phyloP scores from a whole-genome alignment of 2,329 filamentous ascomycete species.

The Aspergillus felis region DNA sequence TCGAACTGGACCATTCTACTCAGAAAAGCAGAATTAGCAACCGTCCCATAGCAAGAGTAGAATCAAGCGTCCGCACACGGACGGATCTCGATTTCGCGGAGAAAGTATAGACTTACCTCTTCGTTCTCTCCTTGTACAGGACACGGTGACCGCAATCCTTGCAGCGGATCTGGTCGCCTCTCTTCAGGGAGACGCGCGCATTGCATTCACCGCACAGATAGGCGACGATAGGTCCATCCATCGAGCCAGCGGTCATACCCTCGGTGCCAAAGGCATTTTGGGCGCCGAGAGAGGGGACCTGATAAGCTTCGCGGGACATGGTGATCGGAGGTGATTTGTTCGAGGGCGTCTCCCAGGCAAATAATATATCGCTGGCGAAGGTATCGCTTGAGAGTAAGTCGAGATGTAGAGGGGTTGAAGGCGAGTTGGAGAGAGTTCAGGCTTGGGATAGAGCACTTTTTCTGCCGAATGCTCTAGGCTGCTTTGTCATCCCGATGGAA shows the following conservation, averaged over 20 bases:
- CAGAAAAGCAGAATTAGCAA: neutral
- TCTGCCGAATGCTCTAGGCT: neutral
- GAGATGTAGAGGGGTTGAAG: neutral
- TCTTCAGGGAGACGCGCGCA: conserved; percentile 68
- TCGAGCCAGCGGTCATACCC: conserved; percentile 40
- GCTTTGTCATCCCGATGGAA: neutral
- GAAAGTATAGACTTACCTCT: conserved; percentile 64
- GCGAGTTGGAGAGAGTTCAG: neutral
- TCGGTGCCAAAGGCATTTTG: conserved; percentile 41
- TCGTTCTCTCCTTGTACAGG: conserved; percentile 95
- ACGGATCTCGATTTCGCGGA: neutral
- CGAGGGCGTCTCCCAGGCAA: too few species aligned
- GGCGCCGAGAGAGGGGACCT: conserved; percentile 58
- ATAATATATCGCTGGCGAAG: neutral
- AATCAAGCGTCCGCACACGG: conserved; percentile 1
- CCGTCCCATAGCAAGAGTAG: neutral
- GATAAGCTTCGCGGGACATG: conserved; percentile 74
- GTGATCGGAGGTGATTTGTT: conserved; percentile 4
- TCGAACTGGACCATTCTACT: conserved; percentile 96
- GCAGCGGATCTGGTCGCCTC: conserved; percentile 78
- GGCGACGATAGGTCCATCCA: conserved; percentile 56
- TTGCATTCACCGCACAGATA: conserved; percentile 85
- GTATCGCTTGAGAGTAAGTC: neutral
- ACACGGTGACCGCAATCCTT: conserved; percentile 93
- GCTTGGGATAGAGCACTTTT: neutral